Conservation (phyloP, 2,329 filamentous ascomycete species). For the Coniochaeta prunicola region DNA sequence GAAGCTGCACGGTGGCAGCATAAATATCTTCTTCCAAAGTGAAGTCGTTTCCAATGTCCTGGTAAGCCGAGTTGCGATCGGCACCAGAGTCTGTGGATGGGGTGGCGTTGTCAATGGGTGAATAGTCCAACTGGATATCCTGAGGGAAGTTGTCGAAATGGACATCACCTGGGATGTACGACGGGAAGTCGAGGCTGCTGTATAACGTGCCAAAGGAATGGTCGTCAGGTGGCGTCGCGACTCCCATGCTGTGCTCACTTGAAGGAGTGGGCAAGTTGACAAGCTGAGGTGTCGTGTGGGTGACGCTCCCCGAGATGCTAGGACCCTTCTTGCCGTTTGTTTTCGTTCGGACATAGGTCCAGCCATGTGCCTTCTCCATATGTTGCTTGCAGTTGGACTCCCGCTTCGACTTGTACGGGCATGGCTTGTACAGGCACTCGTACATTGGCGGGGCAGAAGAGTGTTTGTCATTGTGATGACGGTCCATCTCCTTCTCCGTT, state of each 20-base stretch:
- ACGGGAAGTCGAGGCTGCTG: constrained; percentile 37
- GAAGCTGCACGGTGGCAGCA: constrained; percentile 48
- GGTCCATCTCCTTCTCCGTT: constrained; percentile 94
- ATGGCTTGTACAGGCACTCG: constrained; percentile 75
- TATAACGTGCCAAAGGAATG: constrained; percentile 15
- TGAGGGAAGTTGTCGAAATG: constrained; percentile 36
- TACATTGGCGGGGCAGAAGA: constrained; percentile 71
- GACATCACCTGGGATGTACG: constrained; percentile 35
- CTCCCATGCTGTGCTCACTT: constrained; percentile 44
- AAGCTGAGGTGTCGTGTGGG: constrained; percentile 50
- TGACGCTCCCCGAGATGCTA: constrained; percentile 29
- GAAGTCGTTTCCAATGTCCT: constrained; percentile 53
- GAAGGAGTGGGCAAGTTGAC: constrained; percentile 57
- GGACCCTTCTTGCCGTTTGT: constrained; percentile 66
- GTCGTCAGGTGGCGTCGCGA: constrained; percentile 52
- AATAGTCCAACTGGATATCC: constrained; percentile 34
- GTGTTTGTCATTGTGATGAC: constrained; percentile 95
- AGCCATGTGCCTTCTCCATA: constrained; percentile 75
- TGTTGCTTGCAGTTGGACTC: constrained; percentile 81
- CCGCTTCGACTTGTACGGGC: constrained; percentile 87
- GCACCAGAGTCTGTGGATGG: constrained; percentile 33
- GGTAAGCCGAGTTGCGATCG: constrained; percentile 49
- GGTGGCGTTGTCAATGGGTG: constrained; percentile 43
- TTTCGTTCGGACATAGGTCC: constrained; percentile 70
- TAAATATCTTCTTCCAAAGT: constrained; percentile 58